Evolutionary conservation across 805 yeast genomes (phyloP).

Genomic region (Myxozyma mucilagina): DNA sequence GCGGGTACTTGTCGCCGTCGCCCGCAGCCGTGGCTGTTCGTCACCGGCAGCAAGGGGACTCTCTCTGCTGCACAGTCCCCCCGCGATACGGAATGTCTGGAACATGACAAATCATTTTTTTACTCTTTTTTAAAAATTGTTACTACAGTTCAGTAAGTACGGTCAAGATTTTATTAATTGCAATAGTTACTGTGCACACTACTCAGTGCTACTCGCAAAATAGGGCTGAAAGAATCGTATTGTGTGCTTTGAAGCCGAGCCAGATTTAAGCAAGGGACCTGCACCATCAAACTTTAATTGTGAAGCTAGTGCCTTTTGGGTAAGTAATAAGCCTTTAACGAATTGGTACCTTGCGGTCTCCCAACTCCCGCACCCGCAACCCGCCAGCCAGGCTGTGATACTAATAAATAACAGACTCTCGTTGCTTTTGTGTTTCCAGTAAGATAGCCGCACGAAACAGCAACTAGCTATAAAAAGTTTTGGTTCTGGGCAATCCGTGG

Average conservation of each 20-base stretch:
- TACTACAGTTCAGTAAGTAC: too few species aligned
- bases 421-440: too few species aligned
- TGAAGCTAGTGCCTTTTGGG: not conserved
- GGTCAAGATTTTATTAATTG: too few species aligned
- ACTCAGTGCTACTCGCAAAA: too few species aligned
- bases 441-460: not conserved
- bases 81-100: not conserved
- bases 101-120: not conserved
- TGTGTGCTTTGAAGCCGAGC: not conserved
- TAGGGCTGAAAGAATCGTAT: not conserved
- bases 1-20: too few species aligned
- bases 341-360: not conserved
- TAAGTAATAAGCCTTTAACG: not conserved
- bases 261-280: slow-evolving; percentile 5
- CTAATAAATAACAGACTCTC: too few species aligned
- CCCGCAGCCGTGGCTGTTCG: too few species aligned
- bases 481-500: too few species aligned
- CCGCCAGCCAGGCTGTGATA: too few species aligned
- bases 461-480: not conserved
- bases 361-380: not conserved
- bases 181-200: too few species aligned
- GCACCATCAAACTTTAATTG: not conserved
- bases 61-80: not conserved
- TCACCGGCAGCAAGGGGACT: slow-evolving; percentile 3
- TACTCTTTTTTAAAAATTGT: too few species aligned